Evolutionary conservation across 139 green algal genomes (phyloP).

Genomic region (Chlamydomonas incerta): DNA sequence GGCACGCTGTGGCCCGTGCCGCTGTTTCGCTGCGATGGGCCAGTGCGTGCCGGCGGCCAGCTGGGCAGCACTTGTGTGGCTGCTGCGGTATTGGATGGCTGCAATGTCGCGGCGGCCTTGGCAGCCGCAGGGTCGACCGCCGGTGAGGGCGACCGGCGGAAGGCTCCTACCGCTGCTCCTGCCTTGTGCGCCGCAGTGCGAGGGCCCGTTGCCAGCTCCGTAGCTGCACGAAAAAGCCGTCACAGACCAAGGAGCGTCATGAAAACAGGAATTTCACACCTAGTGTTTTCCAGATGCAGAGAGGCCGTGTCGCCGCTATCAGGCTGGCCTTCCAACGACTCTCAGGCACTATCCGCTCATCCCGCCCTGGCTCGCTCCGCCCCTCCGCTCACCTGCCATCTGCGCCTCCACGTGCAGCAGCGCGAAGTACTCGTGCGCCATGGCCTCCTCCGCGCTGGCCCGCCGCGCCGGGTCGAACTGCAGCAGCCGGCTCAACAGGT

Average conservation of each 20-base stretch:
- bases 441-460: constrained; percentile 73
- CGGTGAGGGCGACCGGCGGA: no score
- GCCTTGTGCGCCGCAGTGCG: no score
- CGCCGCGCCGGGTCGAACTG: constrained; percentile 86
- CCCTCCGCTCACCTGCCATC: constrained; percentile 19
- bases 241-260: background rate
- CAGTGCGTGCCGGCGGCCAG: background rate
- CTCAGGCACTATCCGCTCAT: no score
- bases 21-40: background rate
- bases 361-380: no score
- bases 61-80: background rate
- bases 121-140: no score
- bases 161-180: no score
- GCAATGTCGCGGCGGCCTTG: background rate
- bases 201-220: background rate
- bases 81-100: background rate
- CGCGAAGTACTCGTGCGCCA: constrained; percentile 88
- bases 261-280: no score
- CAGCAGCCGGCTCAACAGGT: constrained; percentile 89
- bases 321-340: no score
- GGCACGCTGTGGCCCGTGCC: background rate
- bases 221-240: background rate
- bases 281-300: no score
- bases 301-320: no score
- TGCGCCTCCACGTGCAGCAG: constrained; percentile 43